Base-by-base conservation (phyloP, 2,329 filamentous ascomycete genomes). In the Hypoxylon sp. region DNA sequence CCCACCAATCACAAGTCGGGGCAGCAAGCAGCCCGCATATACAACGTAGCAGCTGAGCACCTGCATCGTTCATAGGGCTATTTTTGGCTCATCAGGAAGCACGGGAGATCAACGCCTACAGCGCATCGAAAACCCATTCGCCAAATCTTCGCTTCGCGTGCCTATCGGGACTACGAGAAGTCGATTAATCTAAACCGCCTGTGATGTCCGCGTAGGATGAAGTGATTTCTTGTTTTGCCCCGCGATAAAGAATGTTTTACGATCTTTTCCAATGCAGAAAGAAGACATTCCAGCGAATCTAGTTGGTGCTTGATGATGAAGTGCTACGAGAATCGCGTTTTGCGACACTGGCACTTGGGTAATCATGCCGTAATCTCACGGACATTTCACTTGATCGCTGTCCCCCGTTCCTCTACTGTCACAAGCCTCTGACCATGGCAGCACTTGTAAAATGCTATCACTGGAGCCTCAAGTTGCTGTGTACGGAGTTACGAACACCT, bases 21-120 rank as follows among this genome's bases (percentile, higher is more conserved):
- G 46, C 44, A 60, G 50, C 54, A 44, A 66, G 62, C 57, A 46
- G 36, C 56, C 63, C 66, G 63, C 54, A 68, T 68, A 68, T 68
- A 66, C 66, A 61, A 68, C 66, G 66, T 68, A 68, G 56, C 63
- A 68, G 64, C 48, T 65, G 54, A 64, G 59, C 54, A 61, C 51
- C 42, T 22, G 54, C 54, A 58, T n/a, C n/a, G 58, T 36, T 33
- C 46, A 45, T 26, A 22, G 60, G 63, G 54, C 63, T 68, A 68
- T 68, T 68, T 68, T 68, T 68, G 66, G 66, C 52, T 68, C 65
- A 48, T 51, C 48, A 66, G 66, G 66, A 68, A 68, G 16, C 32
- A 22, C 66, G 66, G 66, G 65, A 68, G 65, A 68, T 68, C 65
- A 68, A 46, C 65, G 26, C 58, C 46, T 32, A 61, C 51, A 57